Percentiles rank a stretch among this genome's conserved stretches.
phyloP scores from a whole-genome alignment of 106 monocot genomes.

The Acanthochlamys bracteata region DNA sequence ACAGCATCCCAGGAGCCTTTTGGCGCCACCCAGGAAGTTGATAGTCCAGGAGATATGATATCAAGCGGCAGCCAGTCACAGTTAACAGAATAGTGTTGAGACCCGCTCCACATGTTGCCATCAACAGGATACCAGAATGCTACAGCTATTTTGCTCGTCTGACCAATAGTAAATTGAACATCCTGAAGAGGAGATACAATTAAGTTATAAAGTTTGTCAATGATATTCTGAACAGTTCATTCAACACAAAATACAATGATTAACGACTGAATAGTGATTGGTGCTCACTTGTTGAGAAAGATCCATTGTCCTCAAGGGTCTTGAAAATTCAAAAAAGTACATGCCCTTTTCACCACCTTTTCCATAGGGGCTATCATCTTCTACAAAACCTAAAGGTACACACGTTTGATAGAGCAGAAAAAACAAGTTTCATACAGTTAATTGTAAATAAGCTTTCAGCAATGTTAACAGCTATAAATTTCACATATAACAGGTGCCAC shows the following conservation, averaged over 20 bases:
- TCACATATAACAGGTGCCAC: no score
- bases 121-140: constrained; percentile 90
- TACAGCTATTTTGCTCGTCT: constrained; percentile 56
- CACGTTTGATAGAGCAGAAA: neutral
- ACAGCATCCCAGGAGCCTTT: constrained; percentile 56
- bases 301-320: constrained; percentile 88
- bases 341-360: constrained; percentile 69
- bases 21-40: constrained; percentile 17
- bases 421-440: neutral
- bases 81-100: constrained; percentile 71
- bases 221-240: neutral
- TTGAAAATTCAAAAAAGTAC: constrained; percentile 94
- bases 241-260: neutral
- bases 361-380: constrained; percentile 82
- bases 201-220: neutral
- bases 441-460: neutral
- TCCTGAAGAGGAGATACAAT: constrained; percentile 52
- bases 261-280: neutral
- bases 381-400: constrained; percentile 48
- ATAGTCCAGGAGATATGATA: constrained; percentile 23
- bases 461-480: no score
- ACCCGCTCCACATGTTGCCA: constrained; percentile 65
- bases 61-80: constrained; percentile 85
- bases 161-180: constrained; percentile 80
- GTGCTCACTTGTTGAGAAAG: constrained; percentile 68